phyloP scores from a whole-genome alignment of 257 asterid genomes.

The Solanum appendiculatum region DNA sequence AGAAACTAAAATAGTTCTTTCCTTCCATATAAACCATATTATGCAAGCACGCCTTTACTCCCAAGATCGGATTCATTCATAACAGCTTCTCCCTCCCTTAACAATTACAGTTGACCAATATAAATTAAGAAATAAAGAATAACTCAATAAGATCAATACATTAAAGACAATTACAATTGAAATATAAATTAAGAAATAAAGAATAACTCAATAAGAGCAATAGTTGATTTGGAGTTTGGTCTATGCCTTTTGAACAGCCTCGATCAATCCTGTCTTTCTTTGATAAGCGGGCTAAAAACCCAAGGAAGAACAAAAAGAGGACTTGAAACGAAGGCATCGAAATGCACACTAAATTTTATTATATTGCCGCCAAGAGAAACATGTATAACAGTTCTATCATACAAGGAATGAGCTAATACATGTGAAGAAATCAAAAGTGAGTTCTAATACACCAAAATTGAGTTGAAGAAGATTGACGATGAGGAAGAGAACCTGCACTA shows the following conservation, averaged over 20 bases:
- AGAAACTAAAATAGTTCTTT: no score
- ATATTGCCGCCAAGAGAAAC: background rate
- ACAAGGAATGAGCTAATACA: background rate
- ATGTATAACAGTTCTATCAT: background rate
- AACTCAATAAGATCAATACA: background rate
- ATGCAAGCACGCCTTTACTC: background rate
- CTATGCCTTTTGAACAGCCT: background rate
- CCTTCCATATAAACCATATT: background rate
- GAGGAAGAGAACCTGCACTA: background rate
- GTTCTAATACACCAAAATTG: background rate
- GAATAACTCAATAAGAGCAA: background rate
- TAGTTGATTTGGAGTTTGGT: background rate
- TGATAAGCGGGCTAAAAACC: background rate
- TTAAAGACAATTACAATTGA: background rate
- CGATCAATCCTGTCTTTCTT: background rate
- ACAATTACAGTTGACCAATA: background rate
- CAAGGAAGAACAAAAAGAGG: background rate
- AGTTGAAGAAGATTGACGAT: background rate
- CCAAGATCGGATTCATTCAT: background rate
- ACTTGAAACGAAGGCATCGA: background rate
- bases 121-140: background rate
- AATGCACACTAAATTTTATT: background rate
- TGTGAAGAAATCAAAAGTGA: background rate
- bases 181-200: background rate
- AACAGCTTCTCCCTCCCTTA: background rate